Base-by-base conservation (phyloP, 345 rosid species). In the Eucalyptus decipiens region DNA sequence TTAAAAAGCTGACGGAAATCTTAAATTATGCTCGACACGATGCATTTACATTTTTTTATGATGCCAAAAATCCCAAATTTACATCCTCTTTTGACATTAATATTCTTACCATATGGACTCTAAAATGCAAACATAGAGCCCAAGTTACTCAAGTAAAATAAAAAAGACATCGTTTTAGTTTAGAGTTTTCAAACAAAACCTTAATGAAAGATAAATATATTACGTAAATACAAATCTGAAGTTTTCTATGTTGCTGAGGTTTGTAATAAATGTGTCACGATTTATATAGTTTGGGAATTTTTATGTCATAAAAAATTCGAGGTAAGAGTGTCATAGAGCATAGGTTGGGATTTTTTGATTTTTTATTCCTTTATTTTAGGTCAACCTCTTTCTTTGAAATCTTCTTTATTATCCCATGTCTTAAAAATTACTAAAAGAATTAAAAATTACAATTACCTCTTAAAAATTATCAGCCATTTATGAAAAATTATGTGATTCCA, bases 181-280 rank as follows among this genome's bases (percentile, higher is more conserved):
- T 0, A 52, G 8, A 52, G 58, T 52, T 52, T 3, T 21, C 58
- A 8, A 52, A 52, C 11, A 52, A 52, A 52, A 52, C 0, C 26
- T 52, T 52, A 19, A 52, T 52, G 0, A 52, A 52, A 0, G 0
- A 2, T 52, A 3, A 51, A 51, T 18, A 1, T 51, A 51, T 1
- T 2, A 17, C 56, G 1, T 51, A 0, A 51, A 51, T 51, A 51
- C 0, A 51, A 18, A 7, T 51, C 1, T 51, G 0, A 1, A 1
- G 4, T 51, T 3, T 51, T 18, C 2, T 50, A 0, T 18, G 9
- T 51, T 4, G 0, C 23, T 3, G 4, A 19, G 8, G 24, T 1
- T 52, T 19, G 1, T 52, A 52, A 52, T 52, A 52, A 52, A 52
- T 1, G 58, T 52, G 58, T 0, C 2, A 1, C 0, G 0, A 19